These are phyloP conservation scores for Ogataea pini DNA, from an alignment of 805 yeast genomes.

Conservation along the genomic window DNA sequence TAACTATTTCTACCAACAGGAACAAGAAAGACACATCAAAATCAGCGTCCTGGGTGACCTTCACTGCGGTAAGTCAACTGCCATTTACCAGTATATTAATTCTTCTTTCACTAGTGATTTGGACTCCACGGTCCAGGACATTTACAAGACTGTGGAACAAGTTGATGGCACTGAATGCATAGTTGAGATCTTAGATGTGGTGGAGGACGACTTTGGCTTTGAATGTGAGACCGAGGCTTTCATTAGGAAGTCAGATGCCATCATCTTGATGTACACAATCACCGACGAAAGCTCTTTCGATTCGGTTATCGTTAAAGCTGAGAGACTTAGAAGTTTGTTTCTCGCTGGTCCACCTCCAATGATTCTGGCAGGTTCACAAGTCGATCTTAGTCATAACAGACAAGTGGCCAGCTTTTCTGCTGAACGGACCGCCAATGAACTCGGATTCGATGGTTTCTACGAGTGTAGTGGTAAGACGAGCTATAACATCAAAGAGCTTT, in stretches of 20 bases:
- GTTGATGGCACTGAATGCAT: conserved; percentile 40
- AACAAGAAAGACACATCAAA: conserved; percentile 19
- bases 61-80: conserved; percentile 36
- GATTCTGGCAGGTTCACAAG: conserved; percentile 72
- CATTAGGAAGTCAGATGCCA: conserved; percentile 44
- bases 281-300: conserved; percentile 50
- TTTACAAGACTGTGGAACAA: conserved; percentile 22
- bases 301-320: conserved; percentile 38
- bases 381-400: conserved; percentile 73
- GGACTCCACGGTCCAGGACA: conserved; percentile 33
- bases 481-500: conserved; percentile 79
- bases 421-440: conserved; percentile 24
- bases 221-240: conserved; percentile 17
- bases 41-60: conserved; percentile 34
- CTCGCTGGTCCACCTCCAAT: conserved; percentile 25
- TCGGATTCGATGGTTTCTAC: conserved; percentile 38
- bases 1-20: conserved; percentile 6
- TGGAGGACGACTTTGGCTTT: conserved; percentile 69
- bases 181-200: conserved; percentile 74
- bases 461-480: conserved; percentile 85
- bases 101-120: conserved; percentile 23
- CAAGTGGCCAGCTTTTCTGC: conserved; percentile 57
- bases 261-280: conserved; percentile 51
- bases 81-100: conserved; percentile 28
- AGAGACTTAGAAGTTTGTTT: conserved; percentile 74